Evolutionary conservation across 2,329 filamentous ascomycete species (phyloP).

Genomic region (Didymella glomerata): DNA sequence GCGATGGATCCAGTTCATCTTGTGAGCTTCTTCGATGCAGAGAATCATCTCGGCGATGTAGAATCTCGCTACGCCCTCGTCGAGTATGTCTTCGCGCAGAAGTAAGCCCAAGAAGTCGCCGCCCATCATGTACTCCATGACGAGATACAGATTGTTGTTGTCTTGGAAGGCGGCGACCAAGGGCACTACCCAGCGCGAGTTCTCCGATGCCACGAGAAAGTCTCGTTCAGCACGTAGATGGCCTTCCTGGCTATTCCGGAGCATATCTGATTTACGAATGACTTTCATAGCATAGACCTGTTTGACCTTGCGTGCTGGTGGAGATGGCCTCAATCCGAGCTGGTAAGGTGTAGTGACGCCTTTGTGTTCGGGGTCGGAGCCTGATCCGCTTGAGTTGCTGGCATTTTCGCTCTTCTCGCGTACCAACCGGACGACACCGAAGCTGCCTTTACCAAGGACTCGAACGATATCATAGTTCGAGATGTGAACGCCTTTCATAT

Average conservation of each 20-base stretch:
- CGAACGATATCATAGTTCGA: constrained; percentile 82
- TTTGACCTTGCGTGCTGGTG: constrained; percentile 25
- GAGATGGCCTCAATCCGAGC: background rate
- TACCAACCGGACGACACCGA: constrained; percentile 89
- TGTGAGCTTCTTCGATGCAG: constrained; percentile 91
- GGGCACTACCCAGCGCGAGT: constrained; percentile 89
- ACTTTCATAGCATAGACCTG: constrained; percentile 96
- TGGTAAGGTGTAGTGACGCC: constrained; percentile 19
- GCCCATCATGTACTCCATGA: constrained; percentile 98
- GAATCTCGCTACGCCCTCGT: constrained; percentile 80
- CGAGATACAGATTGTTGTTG: constrained; percentile 80
- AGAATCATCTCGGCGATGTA: constrained; percentile 97
- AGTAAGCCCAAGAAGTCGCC: constrained; percentile 91
- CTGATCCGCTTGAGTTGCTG: constrained; percentile 24
- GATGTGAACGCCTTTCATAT: constrained; percentile 60
- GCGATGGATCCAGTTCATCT: constrained; percentile 88
- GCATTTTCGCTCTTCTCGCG: constrained; percentile 63
- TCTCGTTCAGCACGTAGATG: constrained; percentile 91
- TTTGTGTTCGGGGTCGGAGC: constrained; percentile 9
- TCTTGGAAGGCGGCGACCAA: constrained; percentile 92
- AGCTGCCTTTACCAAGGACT: constrained; percentile 90
- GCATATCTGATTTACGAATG: constrained; percentile 92
- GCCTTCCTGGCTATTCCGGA: constrained; percentile 88
- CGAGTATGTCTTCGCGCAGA: constrained; percentile 83
- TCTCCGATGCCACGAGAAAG: constrained; percentile 86